Conservation (phyloP, 495 filamentous ascomycete species). For the Penicillium coprophilum region DNA sequence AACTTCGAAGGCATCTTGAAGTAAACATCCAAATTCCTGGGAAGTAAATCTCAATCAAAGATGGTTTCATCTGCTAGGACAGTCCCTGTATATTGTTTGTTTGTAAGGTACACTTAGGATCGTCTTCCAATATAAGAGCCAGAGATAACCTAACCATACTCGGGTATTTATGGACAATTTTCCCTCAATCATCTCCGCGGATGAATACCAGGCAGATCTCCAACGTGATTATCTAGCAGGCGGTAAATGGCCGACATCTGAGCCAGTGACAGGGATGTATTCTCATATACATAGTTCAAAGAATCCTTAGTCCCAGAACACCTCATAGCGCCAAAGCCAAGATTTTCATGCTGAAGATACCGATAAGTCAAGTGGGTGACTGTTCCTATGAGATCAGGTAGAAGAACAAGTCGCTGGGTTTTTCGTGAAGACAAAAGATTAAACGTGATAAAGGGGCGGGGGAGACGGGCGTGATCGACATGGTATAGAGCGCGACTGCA, state of each 20-base stretch:
- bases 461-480: background rate
- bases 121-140: background rate
- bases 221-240: background rate
- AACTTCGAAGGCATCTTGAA: background rate
- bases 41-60: background rate
- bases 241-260: background rate
- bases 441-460: conserved; percentile 2
- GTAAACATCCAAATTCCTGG: background rate
- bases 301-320: conserved; percentile 6
- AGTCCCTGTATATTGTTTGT: background rate
- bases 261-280: background rate
- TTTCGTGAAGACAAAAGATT: conserved; percentile 1
- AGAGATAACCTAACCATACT: background rate
- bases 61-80: background rate
- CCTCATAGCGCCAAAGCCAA: conserved; percentile 6
- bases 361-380: background rate
- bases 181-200: background rate
- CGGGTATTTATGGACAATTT: background rate
- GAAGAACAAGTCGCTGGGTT: background rate
- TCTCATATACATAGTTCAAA: conserved; percentile 6
- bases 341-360: conserved; percentile 1
- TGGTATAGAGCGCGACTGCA: background rate
- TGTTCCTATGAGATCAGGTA: background rate
- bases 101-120: background rate
- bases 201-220: background rate